Conservation (phyloP, 352 stramenopile genomes). For the Aphanomyces invadans region DNA sequence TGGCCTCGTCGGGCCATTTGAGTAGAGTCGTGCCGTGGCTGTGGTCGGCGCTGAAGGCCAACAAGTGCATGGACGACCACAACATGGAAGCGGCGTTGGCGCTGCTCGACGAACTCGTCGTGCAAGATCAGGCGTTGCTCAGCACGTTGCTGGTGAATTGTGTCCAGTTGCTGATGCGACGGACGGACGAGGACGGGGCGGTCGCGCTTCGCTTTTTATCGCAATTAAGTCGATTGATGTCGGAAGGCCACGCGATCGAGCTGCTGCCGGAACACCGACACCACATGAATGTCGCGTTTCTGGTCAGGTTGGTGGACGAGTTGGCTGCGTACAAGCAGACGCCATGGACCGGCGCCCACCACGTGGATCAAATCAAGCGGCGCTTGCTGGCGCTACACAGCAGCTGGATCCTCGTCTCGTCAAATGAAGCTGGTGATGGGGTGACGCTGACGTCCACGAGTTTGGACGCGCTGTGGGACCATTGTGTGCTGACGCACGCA, state of each 20-base stretch:
- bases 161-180: slow-evolving; percentile 1
- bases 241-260: slow-evolving; percentile 5
- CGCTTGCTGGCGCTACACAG: slow-evolving; percentile 51
- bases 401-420: slow-evolving; percentile 39
- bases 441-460: slow-evolving; percentile 14
- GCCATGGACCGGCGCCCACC: not conserved
- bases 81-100: not conserved
- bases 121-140: not conserved
- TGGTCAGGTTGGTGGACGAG: not conserved
- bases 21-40: not conserved
- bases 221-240: slow-evolving; percentile 18
- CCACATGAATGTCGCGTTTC: not conserved
- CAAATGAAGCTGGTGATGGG: not conserved
- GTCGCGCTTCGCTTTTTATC: slow-evolving; percentile 15
- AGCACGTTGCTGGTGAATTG: slow-evolving; percentile 16
- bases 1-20: not conserved
- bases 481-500: slow-evolving; percentile 36
- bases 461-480: slow-evolving; percentile 38
- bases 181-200: not conserved
- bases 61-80: not conserved
- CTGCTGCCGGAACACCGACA: not conserved
- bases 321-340: slow-evolving; percentile 13
- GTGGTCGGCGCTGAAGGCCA: slow-evolving; percentile 7
- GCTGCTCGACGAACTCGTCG: slow-evolving; percentile 1
- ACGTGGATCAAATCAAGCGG: slow-evolving; percentile 35